Percentiles rank a stretch among this genome's conserved stretches.
Conservation (phyloP, 164 flowering plant genomes). For the Tetracentron sinense region DNA sequence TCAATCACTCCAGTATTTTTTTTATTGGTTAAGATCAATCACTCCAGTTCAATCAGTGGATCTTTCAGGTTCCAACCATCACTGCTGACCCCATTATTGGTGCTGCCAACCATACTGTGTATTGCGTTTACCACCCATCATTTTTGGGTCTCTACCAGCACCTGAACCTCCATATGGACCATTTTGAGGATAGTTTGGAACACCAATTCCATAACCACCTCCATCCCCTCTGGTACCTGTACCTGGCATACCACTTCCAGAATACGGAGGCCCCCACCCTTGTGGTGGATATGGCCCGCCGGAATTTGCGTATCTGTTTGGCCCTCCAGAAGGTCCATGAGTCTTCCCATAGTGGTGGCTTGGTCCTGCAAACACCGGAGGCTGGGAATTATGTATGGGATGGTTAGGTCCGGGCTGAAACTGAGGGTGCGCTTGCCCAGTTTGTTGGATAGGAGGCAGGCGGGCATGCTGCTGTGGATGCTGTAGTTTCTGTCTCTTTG, state of each 20-base stretch:
- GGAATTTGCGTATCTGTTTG: conserved; percentile 35
- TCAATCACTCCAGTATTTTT: too few relatives aligned
- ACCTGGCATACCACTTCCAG: conserved; percentile 19
- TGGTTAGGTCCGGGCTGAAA: conserved; percentile 37
- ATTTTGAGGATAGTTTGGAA: conserved; percentile 45
- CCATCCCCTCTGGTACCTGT: conserved; percentile 33
- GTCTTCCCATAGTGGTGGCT: conserved; percentile 50
- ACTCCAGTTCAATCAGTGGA: too few relatives aligned
- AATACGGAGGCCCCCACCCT: conserved; percentile 46
- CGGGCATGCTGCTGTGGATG: conserved; percentile 56
- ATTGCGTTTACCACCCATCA: conserved; percentile 50
- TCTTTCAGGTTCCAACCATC: too few relatives aligned
- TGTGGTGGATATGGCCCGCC: conserved; percentile 43
- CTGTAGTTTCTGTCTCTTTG: conserved; percentile 56
- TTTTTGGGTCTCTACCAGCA: conserved; percentile 44
- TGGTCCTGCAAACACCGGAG: conserved; percentile 43
- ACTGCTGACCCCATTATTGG: too few relatives aligned
- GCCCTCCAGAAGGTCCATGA: conserved; percentile 46
- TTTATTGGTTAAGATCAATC: too few relatives aligned
- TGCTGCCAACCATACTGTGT: conserved; percentile 61
- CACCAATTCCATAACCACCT: conserved; percentile 44
- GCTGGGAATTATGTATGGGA: conserved; percentile 36
- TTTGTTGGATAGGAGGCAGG: conserved; percentile 54
- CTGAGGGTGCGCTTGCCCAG: conserved; percentile 41
- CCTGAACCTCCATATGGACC: conserved; percentile 40